phyloP scores from a whole-genome alignment of 345 rosid species.

The Luvunga scandens region DNA sequence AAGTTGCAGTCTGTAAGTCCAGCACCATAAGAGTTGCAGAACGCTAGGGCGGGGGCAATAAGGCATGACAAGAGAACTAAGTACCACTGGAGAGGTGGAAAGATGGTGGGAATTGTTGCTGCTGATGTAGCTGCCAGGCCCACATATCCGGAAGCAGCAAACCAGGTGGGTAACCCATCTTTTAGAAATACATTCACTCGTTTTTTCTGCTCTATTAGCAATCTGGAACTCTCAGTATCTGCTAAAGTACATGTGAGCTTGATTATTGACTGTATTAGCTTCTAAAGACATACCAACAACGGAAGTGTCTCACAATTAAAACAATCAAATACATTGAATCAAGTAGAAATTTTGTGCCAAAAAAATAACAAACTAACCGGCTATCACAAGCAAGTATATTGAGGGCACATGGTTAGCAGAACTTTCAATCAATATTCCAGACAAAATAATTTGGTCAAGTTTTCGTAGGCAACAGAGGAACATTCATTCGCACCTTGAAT shows the following conservation, averaged over 20 bases:
- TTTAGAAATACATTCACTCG: constrained; percentile 69
- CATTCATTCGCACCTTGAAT: constrained; percentile 46
- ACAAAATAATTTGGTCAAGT: background rate
- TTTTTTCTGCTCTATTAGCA: constrained; percentile 53
- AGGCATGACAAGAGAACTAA: constrained; percentile 70
- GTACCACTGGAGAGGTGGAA: constrained; percentile 88
- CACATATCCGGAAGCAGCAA: constrained; percentile 79
- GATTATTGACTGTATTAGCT: background rate
- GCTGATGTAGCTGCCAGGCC: constrained; percentile 85
- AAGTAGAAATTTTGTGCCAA: background rate
- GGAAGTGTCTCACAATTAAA: background rate
- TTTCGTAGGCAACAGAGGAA: background rate
- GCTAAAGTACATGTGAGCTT: constrained; percentile 14
- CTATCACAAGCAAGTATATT: background rate
- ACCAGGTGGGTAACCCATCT: constrained; percentile 73
- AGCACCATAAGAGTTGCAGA: constrained; percentile 88
- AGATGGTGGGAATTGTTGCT: constrained; percentile 61
- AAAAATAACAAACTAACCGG: background rate
- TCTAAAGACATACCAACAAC: background rate
- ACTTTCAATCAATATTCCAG: background rate
- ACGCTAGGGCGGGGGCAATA: constrained; percentile 88
- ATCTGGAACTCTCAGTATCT: constrained; percentile 51
- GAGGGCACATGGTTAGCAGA: background rate
- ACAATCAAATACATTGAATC: background rate
- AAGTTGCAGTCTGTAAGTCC: constrained; percentile 88